Evolutionary conservation across 768 basidiomycete genomes (phyloP), one percentile per base, ranked within the genome.

Genomic region (Psilocybe tampanensis): DNA sequence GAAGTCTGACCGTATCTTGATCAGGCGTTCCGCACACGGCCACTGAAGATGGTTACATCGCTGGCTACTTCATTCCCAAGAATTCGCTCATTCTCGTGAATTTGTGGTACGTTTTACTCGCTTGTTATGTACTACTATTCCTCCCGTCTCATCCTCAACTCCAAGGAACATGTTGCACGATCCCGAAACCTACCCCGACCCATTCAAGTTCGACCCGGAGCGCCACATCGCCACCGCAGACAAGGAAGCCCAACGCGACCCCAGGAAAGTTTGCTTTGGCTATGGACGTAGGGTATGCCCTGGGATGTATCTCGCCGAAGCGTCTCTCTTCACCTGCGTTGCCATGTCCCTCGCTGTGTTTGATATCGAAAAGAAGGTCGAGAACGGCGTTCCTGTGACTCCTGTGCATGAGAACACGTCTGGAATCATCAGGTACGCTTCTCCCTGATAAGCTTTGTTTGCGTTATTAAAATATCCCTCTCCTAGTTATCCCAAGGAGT

Each of bases 121-220:
- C 18, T 32, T 56, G 36, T 18, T n/a, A n/a, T n/a, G n/a, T n/a
- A n/a, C 29, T 13, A n/a, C 49, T 33, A 22, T 21, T 22, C 18
- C 32, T 44, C 42, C 22, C 24, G 24, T 44, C 24, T 39, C 44
- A 42, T 42, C 36, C 12, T 36, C n/a, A 15, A 2, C 23, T 48
- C 51, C 3, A 52, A 85, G 86, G 84, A 70, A 68, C n/a, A 80
- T 86, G 67, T 68, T 82, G 1, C 80, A 80, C 44, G 79, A 88
- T 64, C 75, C 76, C 2, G 66, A 73, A 6, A 68, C 67, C 1
- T 85, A 82, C 60, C 80, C 82, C 0, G 73, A 80, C 26, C 82
- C 84, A 1, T 73, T 77, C 44, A 59, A 41, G 1, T 85, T 85
- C 65, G 71, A 76, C n/a, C 84, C 84, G 0, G 73, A 77, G 32